A percentile compares a stretch with the other conserved stretches of the same genome.
phyloP scores from a whole-genome alignment of 1,284 basidiomycete species.

The Thelephora terrestris region DNA sequence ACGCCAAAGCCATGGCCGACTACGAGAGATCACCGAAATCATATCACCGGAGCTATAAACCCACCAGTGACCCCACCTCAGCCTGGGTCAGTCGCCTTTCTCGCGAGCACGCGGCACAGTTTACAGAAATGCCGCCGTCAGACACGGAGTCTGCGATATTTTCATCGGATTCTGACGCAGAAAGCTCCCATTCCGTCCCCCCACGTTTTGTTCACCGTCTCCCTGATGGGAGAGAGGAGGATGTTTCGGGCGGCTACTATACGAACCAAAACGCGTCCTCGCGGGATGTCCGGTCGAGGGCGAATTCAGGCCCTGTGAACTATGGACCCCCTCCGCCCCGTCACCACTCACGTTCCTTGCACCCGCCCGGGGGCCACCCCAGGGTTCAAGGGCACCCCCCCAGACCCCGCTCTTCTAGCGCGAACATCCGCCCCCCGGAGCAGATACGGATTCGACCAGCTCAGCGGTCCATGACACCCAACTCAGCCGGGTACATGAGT shows the following conservation, averaged over 20 bases:
- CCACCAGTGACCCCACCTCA: neutral
- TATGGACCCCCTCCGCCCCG: neutral
- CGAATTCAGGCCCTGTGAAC: neutral
- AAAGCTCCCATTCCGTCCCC: conserved; percentile 54
- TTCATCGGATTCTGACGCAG: conserved; percentile 46
- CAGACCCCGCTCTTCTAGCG: too few relatives aligned
- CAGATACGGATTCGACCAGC: neutral
- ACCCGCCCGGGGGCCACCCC: neutral
- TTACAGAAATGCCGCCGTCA: neutral
- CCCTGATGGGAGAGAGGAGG: conserved; percentile 51
- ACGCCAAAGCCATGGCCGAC: too few relatives aligned
- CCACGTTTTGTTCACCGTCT: conserved; percentile 64
- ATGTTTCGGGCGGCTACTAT: conserved; percentile 33
- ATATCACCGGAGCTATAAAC: neutral
- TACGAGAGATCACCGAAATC: too few relatives aligned
- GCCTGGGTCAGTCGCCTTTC: neutral
- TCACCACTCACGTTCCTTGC: neutral
- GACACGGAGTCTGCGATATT: conserved; percentile 36
- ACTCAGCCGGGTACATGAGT: neutral
- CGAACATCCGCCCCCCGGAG: neutral
- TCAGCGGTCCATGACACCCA: neutral
- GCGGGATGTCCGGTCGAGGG: neutral
- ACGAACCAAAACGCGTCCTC: neutral
- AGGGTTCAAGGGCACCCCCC: too few relatives aligned
- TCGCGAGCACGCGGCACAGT: neutral